Conservation (phyloP, 768 basidiomycete genomes). For the Glaciozyma martinii region DNA sequence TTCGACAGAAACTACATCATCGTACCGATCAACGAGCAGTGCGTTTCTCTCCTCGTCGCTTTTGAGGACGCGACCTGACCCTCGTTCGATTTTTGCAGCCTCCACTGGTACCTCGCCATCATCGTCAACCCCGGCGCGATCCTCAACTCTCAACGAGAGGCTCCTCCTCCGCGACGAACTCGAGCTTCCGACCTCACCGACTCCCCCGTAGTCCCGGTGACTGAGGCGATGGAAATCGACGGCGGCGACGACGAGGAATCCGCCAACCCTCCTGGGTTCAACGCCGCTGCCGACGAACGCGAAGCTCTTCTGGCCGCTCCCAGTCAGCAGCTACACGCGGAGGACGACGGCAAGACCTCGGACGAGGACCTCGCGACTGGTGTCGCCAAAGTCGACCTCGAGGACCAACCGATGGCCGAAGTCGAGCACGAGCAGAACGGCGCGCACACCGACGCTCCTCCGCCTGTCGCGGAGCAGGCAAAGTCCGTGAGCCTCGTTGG, state of each 20-base stretch:
- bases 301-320: too few species aligned
- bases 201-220: background rate
- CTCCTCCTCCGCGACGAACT: background rate
- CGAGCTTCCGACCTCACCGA: background rate
- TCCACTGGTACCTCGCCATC: slow-evolving; percentile 96
- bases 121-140: slow-evolving; percentile 69
- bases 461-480: background rate
- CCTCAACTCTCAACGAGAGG: slow-evolving; percentile 34
- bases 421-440: background rate
- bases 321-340: too few species aligned
- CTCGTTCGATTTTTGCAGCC: slow-evolving; percentile 43
- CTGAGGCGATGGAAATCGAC: background rate
- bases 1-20: slow-evolving; percentile 89
- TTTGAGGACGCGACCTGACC: background rate
- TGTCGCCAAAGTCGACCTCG: background rate
- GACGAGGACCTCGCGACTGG: background rate
- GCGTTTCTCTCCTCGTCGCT: slow-evolving; percentile 34
- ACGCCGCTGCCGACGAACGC: too few species aligned
- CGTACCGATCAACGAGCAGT: slow-evolving; percentile 96
- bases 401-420: background rate
- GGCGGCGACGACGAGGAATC: background rate
- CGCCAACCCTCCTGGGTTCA: too few species aligned
- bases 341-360: background rate
- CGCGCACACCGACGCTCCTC: too few species aligned
- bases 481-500: background rate